Evolutionary conservation across 352 stramenopile genomes (phyloP).

Genomic region (Phytopythium kandeliae): DNA sequence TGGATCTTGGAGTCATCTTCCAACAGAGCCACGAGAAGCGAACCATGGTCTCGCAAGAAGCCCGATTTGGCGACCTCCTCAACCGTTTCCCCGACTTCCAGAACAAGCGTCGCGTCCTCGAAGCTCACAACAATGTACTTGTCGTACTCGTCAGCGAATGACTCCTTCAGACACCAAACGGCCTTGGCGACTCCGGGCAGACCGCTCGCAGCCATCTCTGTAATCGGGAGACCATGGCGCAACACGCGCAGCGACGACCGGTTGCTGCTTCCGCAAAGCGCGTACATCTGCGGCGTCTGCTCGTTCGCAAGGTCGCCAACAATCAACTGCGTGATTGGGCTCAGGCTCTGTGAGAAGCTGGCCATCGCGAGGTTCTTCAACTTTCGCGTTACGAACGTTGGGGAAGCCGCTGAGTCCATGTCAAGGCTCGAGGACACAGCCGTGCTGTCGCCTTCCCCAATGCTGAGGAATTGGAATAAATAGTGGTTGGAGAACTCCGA

Average conservation of each 20-base stretch:
- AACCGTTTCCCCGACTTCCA: constrained; percentile 96
- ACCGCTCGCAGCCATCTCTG: constrained; percentile 95
- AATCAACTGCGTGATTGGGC: constrained; percentile 93
- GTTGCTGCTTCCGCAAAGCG: constrained; percentile 91
- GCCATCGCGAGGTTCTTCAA: constrained; percentile 87
- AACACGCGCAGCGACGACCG: constrained; percentile 94
- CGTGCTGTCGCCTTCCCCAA: constrained; percentile 90
- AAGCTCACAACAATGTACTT: constrained; percentile 99
- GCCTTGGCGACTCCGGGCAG: constrained; percentile 93
- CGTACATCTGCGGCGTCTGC: constrained; percentile 96
- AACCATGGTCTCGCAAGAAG: constrained; percentile 94
- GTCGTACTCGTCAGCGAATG: constrained; percentile 58
- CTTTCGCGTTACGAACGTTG: constrained; percentile 74
- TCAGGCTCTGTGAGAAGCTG: constrained; percentile 83
- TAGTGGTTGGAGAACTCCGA: constrained; percentile 98
- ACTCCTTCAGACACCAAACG: constrained; percentile 94
- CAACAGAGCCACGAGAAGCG: constrained; percentile 93
- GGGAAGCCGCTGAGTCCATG: constrained; percentile 57
- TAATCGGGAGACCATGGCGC: constrained; percentile 94
- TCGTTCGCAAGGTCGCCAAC: constrained; percentile 95
- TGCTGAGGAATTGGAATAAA: constrained; percentile 97
- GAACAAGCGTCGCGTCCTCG: constrained; percentile 97
- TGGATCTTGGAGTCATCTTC: constrained; percentile 95
- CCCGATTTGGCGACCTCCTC: constrained; percentile 96
- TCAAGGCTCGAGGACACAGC: constrained; percentile 61